Conservation (phyloP, 345 rosid genomes). For the Eucalyptus marginata region DNA sequence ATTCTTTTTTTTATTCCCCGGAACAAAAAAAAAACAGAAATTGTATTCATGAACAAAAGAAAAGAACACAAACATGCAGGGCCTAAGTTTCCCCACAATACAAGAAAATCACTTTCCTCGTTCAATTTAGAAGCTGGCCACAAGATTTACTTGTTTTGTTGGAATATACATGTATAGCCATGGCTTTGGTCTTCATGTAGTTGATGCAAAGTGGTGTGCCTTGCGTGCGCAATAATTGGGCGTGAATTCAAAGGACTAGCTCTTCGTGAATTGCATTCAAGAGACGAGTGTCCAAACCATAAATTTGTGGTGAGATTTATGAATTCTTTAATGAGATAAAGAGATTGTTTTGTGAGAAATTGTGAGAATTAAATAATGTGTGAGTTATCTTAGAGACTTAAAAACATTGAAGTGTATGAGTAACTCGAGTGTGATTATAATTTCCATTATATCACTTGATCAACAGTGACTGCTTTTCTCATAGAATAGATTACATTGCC, state of each 20-base stretch:
- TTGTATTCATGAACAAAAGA: too few species aligned
- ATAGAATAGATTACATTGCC: background rate
- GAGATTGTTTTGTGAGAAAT: background rate
- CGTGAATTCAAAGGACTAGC: background rate
- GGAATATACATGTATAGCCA: background rate
- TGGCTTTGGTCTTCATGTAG: background rate
- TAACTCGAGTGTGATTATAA: background rate
- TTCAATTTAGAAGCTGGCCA: background rate
- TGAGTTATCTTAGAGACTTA: fast-evolving
- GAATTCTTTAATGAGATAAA: background rate
- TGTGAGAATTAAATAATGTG: background rate
- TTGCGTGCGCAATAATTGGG: background rate
- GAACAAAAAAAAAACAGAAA: too few species aligned
- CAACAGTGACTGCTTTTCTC: fast-evolving
- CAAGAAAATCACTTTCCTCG: background rate
- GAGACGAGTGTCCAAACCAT: background rate
- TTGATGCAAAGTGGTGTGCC: background rate
- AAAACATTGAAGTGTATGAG: fast-evolving
- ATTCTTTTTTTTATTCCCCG: too few species aligned
- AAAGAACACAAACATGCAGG: too few species aligned
- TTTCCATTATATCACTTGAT: fast-evolving
- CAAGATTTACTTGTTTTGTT: background rate
- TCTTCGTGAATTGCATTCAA: background rate
- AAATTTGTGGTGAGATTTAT: background rate
- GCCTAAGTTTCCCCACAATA: background rate